Evolutionary conservation across 345 rosid species (phyloP).

Genomic region (Sonneratia caseolaris): DNA sequence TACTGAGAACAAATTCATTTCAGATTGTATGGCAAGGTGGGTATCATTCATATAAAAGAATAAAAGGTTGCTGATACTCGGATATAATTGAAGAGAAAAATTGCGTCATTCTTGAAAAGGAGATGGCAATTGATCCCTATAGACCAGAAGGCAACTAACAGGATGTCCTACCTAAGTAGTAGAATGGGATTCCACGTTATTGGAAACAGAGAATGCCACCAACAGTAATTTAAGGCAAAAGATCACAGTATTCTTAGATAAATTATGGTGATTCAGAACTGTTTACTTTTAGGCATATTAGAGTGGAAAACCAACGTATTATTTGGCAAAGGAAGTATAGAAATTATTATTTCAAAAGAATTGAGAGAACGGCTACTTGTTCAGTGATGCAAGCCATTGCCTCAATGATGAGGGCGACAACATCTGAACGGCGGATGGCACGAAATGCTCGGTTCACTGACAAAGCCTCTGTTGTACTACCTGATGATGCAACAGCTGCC

Average conservation of each 20-base stretch:
- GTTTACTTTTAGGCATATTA: neutral
- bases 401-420: constrained; percentile 93
- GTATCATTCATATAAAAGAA: neutral
- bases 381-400: constrained; percentile 94
- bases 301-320: neutral
- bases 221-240: neutral
- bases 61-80: neutral
- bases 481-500: constrained; percentile 80
- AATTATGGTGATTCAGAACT: neutral
- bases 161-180: neutral
- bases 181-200: neutral
- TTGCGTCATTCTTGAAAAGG: neutral
- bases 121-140: neutral
- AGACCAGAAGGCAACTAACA: neutral
- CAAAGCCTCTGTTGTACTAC: constrained; percentile 81
- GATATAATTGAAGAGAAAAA: neutral
- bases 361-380: constrained; percentile 43
- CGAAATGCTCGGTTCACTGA: constrained; percentile 93
- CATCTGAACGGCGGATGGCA: constrained; percentile 89
- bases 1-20: neutral
- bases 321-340: neutral
- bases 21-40: neutral
- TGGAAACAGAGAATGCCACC: too few relatives aligned
- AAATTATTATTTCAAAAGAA: neutral
- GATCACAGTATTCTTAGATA: neutral